These are phyloP conservation scores for Neofusicoccum parvum DNA, from an alignment of 2,329 filamentous ascomycete genomes.

Conservation along the genomic window DNA sequence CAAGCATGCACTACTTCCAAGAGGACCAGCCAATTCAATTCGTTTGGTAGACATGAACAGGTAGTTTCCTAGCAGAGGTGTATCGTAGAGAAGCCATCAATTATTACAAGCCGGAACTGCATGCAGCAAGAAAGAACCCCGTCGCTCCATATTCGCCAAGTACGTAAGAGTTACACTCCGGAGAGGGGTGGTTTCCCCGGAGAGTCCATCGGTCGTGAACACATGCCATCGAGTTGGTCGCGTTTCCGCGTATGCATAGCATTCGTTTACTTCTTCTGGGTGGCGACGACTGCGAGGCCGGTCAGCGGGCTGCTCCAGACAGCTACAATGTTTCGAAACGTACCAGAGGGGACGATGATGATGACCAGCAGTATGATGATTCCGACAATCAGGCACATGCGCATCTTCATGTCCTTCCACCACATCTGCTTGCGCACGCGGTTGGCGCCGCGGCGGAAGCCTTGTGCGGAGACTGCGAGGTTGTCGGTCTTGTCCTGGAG, in stretches of 20 bases:
- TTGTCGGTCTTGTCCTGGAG: slow-evolving; percentile 94
- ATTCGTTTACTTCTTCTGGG: slow-evolving; percentile 22
- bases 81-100: slow-evolving; percentile 22
- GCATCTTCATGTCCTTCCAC: slow-evolving; percentile 99
- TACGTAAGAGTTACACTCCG: slow-evolving; percentile 23
- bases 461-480: slow-evolving; percentile 87
- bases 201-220: slow-evolving; percentile 22
- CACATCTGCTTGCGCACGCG: slow-evolving; percentile 93
- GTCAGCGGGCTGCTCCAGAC: slow-evolving; percentile 22
- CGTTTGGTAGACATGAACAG: slow-evolving; percentile 18
- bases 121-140: slow-evolving; percentile 22
- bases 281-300: slow-evolving; percentile 24
- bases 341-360: slow-evolving; percentile 93
- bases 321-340: slow-evolving; percentile 34
- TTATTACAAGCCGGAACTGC: slow-evolving; percentile 22
- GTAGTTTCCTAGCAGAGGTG: slow-evolving; percentile 19
- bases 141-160: slow-evolving; percentile 23
- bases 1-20: not conserved
- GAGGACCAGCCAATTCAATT: slow-evolving; percentile 8
- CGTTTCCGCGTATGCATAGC: slow-evolving; percentile 14
- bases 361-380: slow-evolving; percentile 89
- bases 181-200: slow-evolving; percentile 9
- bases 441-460: slow-evolving; percentile 95
- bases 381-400: slow-evolving; percentile 89
- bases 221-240: slow-evolving; percentile 19